A percentile compares a stretch with the other conserved stretches of the same genome.
phyloP scores from a whole-genome alignment of 371 early-diverging fungal genomes.

The Lichtheimia ornata region DNA sequence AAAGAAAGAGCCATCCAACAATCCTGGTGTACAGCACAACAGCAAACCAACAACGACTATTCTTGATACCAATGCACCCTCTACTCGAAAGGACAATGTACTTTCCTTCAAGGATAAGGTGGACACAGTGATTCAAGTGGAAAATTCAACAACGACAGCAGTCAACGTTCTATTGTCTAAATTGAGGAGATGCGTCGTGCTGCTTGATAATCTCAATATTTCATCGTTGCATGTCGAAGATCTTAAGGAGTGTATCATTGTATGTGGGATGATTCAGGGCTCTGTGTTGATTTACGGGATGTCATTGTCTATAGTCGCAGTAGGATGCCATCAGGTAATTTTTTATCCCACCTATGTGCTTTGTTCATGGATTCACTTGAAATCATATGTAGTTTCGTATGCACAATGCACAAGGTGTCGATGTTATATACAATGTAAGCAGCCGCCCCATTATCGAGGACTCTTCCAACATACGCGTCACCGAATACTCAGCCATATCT shows the following conservation, averaged over 20 bases:
- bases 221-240: conserved; percentile 73
- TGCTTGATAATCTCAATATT: conserved; percentile 34
- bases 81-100: conserved; percentile 3
- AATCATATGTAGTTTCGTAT: conserved; percentile 63
- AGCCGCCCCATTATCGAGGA: conserved; percentile 86
- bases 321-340: conserved; percentile 78
- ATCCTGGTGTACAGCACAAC: conserved; percentile 4
- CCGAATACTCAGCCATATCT: conserved; percentile 31
- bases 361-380: background rate
- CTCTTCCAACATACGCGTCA: conserved; percentile 61
- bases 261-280: conserved; percentile 67
- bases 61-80: background rate
- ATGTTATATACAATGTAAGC: conserved; percentile 65
- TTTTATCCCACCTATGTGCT: background rate
- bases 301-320: conserved; percentile 53
- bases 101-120: conserved; percentile 24
- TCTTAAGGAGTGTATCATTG: conserved; percentile 59
- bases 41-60: background rate
- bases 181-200: conserved; percentile 56
- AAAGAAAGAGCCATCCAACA: conserved; percentile 17
- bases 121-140: conserved; percentile 8
- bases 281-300: conserved; percentile 71
- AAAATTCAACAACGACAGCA: background rate
- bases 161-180: conserved; percentile 60
- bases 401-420: conserved; percentile 67